Evolutionary conservation across 2,329 filamentous ascomycete species (phyloP).

Genomic region (Aureobasidium sp.): DNA sequence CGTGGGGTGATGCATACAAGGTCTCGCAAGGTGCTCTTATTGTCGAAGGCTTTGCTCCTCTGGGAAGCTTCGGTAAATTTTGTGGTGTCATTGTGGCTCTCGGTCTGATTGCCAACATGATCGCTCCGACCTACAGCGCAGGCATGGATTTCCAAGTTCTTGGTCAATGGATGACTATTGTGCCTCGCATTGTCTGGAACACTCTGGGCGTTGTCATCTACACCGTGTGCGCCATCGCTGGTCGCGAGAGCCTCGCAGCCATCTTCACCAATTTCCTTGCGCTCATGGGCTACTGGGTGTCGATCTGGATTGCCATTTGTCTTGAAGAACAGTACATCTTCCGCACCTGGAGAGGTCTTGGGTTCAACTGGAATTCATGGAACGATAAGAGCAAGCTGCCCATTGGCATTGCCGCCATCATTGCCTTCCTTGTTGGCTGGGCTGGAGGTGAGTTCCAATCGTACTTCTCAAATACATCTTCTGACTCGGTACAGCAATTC

Average conservation of each 20-base stretch:
- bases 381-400: constrained; percentile 53
- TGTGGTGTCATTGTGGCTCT: constrained; percentile 58
- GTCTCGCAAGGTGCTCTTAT: constrained; percentile 58
- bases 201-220: constrained; percentile 55
- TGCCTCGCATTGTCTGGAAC: constrained; percentile 61
- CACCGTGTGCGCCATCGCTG: constrained; percentile 57
- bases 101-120: constrained; percentile 58
- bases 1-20: constrained; percentile 52
- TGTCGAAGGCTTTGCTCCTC: constrained; percentile 52
- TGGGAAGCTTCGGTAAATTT: constrained; percentile 59
- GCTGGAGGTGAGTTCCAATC: constrained; percentile 36
- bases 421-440: constrained; percentile 59
- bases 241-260: constrained; percentile 51
- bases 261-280: constrained; percentile 65
- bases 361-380: constrained; percentile 57
- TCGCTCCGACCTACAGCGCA: constrained; percentile 57
- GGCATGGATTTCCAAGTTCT: constrained; percentile 64
- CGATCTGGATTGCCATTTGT: constrained; percentile 57
- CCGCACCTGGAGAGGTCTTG: constrained; percentile 36
- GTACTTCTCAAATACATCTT: constrained; percentile 20
- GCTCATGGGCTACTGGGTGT: constrained; percentile 64
- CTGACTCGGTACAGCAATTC: constrained; percentile 30
- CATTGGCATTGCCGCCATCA: constrained; percentile 53
- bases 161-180: constrained; percentile 48
- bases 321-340: constrained; percentile 59